phyloP scores from a whole-genome alignment of 345 rosid genomes.

The Syzygium aromaticum region DNA sequence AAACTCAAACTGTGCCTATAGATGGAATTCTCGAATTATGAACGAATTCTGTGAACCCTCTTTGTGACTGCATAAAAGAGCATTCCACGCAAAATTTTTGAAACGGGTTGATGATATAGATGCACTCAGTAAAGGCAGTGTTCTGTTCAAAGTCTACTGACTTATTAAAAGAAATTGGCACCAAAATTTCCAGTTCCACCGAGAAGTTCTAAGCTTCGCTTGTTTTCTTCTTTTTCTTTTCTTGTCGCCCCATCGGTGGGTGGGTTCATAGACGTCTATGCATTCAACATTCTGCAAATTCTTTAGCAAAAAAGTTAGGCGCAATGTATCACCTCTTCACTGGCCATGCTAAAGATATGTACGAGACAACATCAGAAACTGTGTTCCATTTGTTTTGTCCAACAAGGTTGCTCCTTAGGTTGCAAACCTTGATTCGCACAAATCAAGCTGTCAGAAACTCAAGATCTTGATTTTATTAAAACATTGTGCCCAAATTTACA shows the following conservation, averaged over 20 bases:
- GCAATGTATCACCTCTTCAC: background rate
- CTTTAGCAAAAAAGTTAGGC: background rate
- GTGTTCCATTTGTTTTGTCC: background rate
- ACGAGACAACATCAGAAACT: background rate
- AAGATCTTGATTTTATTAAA: background rate
- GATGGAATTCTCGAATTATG: background rate
- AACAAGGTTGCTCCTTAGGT: background rate
- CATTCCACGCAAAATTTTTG: background rate
- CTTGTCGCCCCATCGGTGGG: background rate
- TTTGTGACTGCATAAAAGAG: background rate
- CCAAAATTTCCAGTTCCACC: background rate
- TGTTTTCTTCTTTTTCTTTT: background rate
- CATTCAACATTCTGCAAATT: background rate
- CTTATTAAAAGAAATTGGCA: background rate
- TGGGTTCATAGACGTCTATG: background rate
- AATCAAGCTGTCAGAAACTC: background rate
- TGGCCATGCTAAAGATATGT: background rate
- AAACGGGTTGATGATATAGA: background rate
- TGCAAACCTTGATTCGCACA: background rate
- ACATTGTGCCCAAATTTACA: background rate
- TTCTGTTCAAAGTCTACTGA: background rate
- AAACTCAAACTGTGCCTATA: background rate
- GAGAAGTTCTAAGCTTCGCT: background rate
- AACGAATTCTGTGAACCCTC: background rate
- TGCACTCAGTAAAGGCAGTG: background rate